Evolutionary conservation across 2,329 filamentous ascomycete species (phyloP).

Genomic region (Penicillium sp.): DNA sequence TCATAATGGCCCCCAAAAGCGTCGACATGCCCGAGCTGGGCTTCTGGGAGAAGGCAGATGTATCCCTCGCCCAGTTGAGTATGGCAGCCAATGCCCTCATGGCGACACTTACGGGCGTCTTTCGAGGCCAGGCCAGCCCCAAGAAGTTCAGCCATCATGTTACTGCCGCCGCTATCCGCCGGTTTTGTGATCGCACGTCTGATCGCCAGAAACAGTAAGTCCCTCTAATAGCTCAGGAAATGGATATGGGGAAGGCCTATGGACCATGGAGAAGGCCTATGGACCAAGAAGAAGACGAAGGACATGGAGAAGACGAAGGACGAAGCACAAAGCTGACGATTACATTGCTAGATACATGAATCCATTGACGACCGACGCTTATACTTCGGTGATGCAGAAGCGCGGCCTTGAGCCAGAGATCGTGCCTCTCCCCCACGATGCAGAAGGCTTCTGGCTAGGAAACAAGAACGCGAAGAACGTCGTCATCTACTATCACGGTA

Average conservation of each 20-base stretch:
- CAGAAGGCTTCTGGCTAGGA: conserved; percentile 40
- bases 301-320: neutral
- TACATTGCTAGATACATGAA: conserved; percentile 23
- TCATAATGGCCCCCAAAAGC: conserved; percentile 8
- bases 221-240: neutral
- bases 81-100: conserved; percentile 28
- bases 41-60: conserved; percentile 35
- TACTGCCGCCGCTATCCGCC: conserved; percentile 31
- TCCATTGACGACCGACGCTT: conserved; percentile 26
- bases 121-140: conserved; percentile 40
- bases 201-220: conserved; percentile 35
- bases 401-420: conserved; percentile 29
- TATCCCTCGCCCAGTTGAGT: conserved; percentile 28
- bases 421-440: conserved; percentile 31
- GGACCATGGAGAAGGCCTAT: neutral
- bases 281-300: neutral
- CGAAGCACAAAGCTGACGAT: neutral
- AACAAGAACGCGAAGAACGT: conserved; percentile 40
- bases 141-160: conserved; percentile 38
- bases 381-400: conserved; percentile 26
- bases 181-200: conserved; percentile 22
- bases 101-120: conserved; percentile 35
- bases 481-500: conserved; percentile 41
- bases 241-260: neutral
- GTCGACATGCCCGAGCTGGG: conserved; percentile 28